Percentiles rank a stretch among this genome's conserved stretches.
These are phyloP conservation scores for Halophytophthora polymorphica DNA, from an alignment of 352 stramenopile genomes.

Conservation along the genomic window DNA sequence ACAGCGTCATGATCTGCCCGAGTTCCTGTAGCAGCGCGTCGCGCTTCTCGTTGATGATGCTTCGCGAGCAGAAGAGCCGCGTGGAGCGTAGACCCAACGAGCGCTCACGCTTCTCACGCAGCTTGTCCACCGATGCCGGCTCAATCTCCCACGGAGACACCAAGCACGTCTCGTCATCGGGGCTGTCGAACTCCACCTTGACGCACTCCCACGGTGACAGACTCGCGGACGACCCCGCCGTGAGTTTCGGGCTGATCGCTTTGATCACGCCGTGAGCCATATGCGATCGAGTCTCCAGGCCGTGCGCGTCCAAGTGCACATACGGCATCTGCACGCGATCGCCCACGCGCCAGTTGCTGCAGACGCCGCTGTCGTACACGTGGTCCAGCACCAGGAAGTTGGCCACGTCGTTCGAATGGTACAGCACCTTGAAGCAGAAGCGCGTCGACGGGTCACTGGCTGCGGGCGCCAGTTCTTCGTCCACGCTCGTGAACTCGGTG, in stretches of 20 bases:
- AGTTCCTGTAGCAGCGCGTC: slow-evolving; percentile 52
- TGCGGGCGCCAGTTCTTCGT: slow-evolving; percentile 47
- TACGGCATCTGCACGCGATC: slow-evolving; percentile 77
- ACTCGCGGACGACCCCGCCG: slow-evolving; percentile 9
- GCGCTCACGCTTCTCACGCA: slow-evolving; percentile 37
- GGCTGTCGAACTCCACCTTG: slow-evolving; percentile 65
- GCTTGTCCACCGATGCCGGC: slow-evolving; percentile 27
- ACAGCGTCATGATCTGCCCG: slow-evolving; percentile 59
- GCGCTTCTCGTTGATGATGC: slow-evolving; percentile 46
- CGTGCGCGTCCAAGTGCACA: slow-evolving; percentile 60
- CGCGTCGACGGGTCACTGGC: slow-evolving; percentile 35
- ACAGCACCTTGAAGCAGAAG: slow-evolving; percentile 63
- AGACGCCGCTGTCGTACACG: slow-evolving; percentile 75
- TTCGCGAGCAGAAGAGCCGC: slow-evolving; percentile 46
- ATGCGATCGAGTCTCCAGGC: slow-evolving; percentile 52
- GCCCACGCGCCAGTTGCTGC: slow-evolving; percentile 57
- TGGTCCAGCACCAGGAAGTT: slow-evolving; percentile 88
- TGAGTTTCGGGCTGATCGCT: slow-evolving; percentile 32
- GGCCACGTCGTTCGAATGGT: slow-evolving; percentile 75
- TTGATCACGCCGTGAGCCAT: slow-evolving; percentile 64
- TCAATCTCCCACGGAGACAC: slow-evolving; percentile 85
- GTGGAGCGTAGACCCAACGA: slow-evolving; percentile 34
- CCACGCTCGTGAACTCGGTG: slow-evolving; percentile 62
- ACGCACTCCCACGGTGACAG: slow-evolving; percentile 79
- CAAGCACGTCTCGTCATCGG: slow-evolving; percentile 57